These are phyloP conservation scores for Ramularia collo-cygni DNA, from an alignment of 2,329 filamentous ascomycete genomes.

Conservation along the genomic window DNA sequence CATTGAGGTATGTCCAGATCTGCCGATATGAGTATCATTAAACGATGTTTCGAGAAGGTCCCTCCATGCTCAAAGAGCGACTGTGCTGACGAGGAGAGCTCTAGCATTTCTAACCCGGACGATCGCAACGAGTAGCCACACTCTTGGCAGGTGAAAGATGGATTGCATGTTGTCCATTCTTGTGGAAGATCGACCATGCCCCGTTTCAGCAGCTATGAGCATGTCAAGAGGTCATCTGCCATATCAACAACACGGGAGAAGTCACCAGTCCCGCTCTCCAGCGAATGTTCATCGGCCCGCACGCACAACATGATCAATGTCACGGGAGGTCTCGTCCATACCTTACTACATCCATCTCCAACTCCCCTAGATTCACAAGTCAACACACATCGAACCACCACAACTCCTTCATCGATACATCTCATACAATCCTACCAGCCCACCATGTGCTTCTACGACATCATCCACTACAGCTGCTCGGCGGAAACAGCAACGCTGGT, in stretches of 20 bases:
- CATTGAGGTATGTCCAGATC: too few relatives aligned
- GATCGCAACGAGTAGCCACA: too few relatives aligned
- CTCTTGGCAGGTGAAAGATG: too few relatives aligned
- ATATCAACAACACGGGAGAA: too few relatives aligned
- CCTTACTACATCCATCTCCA: not conserved
- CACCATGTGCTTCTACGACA: slow-evolving; percentile 13
- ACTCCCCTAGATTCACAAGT: too few relatives aligned
- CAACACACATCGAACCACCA: not conserved
- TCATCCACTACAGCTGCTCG: slow-evolving; percentile 11
- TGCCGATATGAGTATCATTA: not conserved
- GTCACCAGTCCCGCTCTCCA: too few relatives aligned
- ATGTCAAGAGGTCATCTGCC: too few relatives aligned
- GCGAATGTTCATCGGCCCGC: too few relatives aligned
- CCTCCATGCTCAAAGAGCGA: not conserved
- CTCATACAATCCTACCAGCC: not conserved
- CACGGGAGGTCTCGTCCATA: not conserved
- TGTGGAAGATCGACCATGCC: too few relatives aligned
- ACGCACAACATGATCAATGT: too few relatives aligned
- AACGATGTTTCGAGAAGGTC: not conserved
- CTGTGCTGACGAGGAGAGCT: not conserved
- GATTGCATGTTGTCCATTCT: too few relatives aligned
- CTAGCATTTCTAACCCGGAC: not conserved
- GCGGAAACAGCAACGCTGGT: slow-evolving; percentile 10
- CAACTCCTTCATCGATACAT: not conserved
- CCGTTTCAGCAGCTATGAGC: too few relatives aligned